Evolutionary conservation across 495 filamentous ascomycete species (phyloP), one percentile per base, ranked within the genome.

Genomic region (Chaetomidium leptoderma): DNA sequence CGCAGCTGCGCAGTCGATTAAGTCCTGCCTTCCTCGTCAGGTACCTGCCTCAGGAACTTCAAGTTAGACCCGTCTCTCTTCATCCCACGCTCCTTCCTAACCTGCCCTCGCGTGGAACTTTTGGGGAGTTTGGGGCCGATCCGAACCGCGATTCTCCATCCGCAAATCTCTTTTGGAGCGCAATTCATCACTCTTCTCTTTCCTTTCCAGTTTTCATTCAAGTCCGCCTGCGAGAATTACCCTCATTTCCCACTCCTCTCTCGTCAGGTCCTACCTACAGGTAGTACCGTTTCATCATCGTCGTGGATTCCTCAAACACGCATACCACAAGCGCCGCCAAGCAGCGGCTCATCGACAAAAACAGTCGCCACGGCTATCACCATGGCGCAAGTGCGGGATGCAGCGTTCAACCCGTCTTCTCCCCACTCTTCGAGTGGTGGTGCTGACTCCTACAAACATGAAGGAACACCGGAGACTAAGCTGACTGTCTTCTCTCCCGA

Each of bases 401-500:
- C 65, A 3, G 54, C 65, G 14, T 71, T 76, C 68, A 74, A 75
- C 61, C 72, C 72, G 7, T 58, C 71, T 45, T 86, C 83, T 42
- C 83, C 84, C 35, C 78, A 76, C 64, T 86, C 83, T 6, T 83
- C 83, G 9, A 79, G 75, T 57, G 79, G 71, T 24, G 78, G 69
- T 40, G 70, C 64, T 23, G 78, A 77, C 46, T 85, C 84, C 24
- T 76, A 73, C 68, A 78, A 82, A 19, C 59, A 71, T 36, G 70
- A 72, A 55, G 79, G 75, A 24, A 86, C 85, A 36, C 84, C 85
- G 1, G 82, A 86, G 53, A 87, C 83, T 24, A 77, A 78, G 46
- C 58, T 85, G 29, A 86, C 83, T 13, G 70, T 76, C 36, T 86
- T 86, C 66, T 86, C 83, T n/a, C 83, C 84, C 0, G 82, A 84